Conservation (phyloP, 2,329 filamentous ascomycete species). For the Mollisia scopiformis region DNA sequence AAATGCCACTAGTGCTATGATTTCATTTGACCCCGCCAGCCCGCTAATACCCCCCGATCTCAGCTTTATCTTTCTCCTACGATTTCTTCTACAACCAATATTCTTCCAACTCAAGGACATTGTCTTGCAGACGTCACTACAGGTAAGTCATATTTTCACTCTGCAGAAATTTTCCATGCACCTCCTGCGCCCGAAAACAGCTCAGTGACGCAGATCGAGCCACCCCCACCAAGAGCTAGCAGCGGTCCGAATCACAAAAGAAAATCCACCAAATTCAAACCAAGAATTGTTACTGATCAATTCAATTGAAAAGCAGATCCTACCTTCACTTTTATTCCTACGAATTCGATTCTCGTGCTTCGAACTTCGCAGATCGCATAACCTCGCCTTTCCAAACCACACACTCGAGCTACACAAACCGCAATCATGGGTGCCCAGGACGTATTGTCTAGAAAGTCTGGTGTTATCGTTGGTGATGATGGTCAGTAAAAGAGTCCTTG, state of each 20-base stretch:
- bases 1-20: no score
- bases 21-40: neutral
- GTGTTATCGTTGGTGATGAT: constrained; percentile 70
- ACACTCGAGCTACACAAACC: constrained; percentile 10
- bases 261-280: neutral
- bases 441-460: constrained; percentile 63
- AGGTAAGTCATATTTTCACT: neutral
- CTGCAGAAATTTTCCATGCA: neutral
- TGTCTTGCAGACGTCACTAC: neutral
- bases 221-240: neutral
- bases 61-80: neutral
- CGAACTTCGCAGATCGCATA: neutral
- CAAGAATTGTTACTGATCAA: neutral
- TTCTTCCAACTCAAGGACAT: neutral
- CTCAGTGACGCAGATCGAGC: neutral
- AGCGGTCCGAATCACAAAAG: neutral
- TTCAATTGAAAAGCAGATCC: constrained; percentile 2
- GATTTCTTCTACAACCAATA: neutral
- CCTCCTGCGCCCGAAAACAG: neutral
- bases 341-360: neutral
- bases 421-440: constrained; percentile 50
- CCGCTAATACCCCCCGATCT: neutral
- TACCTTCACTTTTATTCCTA: neutral
- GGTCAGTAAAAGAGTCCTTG: constrained; percentile 74
- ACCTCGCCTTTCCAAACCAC: neutral